phyloP scores from a whole-genome alignment of 2,329 filamentous ascomycete genomes.

The Parafenestella ontariensis region DNA sequence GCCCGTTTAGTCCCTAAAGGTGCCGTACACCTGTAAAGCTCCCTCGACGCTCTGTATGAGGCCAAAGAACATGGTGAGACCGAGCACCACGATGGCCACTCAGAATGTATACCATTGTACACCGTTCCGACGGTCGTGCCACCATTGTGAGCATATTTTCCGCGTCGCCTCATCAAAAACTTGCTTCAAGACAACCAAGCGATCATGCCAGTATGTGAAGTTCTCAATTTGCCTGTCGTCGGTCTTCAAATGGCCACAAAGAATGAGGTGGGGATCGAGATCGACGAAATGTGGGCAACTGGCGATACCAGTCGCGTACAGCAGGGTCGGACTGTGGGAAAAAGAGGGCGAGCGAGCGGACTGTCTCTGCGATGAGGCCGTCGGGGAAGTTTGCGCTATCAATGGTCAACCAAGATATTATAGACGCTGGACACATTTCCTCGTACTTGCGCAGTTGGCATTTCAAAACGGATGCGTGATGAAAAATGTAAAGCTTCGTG shows the following conservation, averaged over 20 bases:
- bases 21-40: constrained; percentile 35
- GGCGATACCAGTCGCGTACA: constrained; percentile 28
- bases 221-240: constrained; percentile 43
- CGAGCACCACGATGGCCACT: constrained; percentile 50
- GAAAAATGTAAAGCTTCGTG: constrained; percentile 50
- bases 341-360: constrained; percentile 48
- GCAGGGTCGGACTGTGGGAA: constrained; percentile 41
- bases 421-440: neutral
- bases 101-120: constrained; percentile 58
- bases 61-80: constrained; percentile 53
- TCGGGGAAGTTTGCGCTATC: constrained; percentile 34
- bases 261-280: constrained; percentile 35
- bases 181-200: constrained; percentile 48
- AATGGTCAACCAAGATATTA: neutral
- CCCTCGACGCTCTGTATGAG: constrained; percentile 53
- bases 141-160: constrained; percentile 51
- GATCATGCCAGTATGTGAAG: constrained; percentile 32
- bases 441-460: constrained; percentile 23
- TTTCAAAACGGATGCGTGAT: constrained; percentile 49
- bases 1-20: constrained; percentile 4
- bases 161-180: constrained; percentile 49
- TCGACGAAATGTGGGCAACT: neutral
- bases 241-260: constrained; percentile 41
- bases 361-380: constrained; percentile 47
- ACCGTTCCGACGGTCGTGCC: constrained; percentile 51